Base-by-base conservation (phyloP, 192 early-diverging fungal genomes). In the Phycomyces blakesleeanus region DNA sequence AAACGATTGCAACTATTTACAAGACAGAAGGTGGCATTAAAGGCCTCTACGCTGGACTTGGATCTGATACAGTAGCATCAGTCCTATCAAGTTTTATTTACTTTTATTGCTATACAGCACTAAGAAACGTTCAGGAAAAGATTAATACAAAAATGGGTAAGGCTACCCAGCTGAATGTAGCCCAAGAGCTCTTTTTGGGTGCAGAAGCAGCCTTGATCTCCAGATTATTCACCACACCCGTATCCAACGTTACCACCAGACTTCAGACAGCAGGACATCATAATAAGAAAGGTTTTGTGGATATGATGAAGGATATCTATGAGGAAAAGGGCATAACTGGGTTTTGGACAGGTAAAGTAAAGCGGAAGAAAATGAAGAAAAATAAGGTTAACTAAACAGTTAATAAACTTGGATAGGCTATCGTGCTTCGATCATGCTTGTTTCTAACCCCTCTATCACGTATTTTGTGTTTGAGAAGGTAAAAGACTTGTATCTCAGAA, bases 381-480 rank as follows among this genome's bases (percentile, higher is more conserved):
- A n/a, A n/a, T 29, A 26, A 39, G 16, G 1, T 37, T 49, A 1
- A 47, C 52, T 47, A 18, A 41, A n/a, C 44, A n/a, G 18, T n/a
- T n/a, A 11, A 18, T 29, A 38, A 6, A 37, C 54, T n/a, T n/a
- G n/a, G n/a, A n/a, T 63, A 51, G 76, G 76, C 18, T 81, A 81
- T 44, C 73, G 74, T 22, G 76, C 79, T 5, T 78, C 79, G 4
- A 73, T 78, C 25, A 70, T 78, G 22, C 59, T 81, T 2, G 74
- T 75, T 21, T 71, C 69, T 53, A 81, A 81, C 52, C 79, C 79
- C 7, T 81, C 79, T 5, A 77, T 81, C 66, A 81, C 79, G 18
- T 81, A 81, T 29, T 81, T 81, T 54, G 59, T 78, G 27, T 81
- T 81, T 27, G 79, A 81, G 61, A 73, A 75, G 24, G 51, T 81